Evolutionary conservation across 2,329 filamentous ascomycete genomes (phyloP), one percentile per base, ranked within the genome.

Genomic region (Botryotinia calthae): DNA sequence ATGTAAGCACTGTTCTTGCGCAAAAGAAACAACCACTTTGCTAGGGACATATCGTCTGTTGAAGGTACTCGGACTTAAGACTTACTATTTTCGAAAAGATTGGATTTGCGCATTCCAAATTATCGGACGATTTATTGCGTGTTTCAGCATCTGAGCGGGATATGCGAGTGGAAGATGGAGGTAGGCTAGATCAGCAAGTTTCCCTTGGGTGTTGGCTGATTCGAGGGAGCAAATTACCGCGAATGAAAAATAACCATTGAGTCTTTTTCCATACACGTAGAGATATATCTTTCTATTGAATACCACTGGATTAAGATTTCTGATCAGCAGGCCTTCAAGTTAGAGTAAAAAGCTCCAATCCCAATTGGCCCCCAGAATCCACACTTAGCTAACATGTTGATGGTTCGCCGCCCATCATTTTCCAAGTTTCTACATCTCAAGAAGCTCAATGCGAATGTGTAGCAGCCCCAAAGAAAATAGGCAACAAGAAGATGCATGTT

Each of bases 121-220:
- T 16, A 1, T n/a, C 16, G 12, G 5, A 4, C 12, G 12, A n/a
- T 51, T 1, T 1, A n/a, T 14, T n/a, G 10, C 14, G 12, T n/a
- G 2, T 1, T 16, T 7, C 12, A 0, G 5, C 12, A 51, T 14
- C 5, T n/a, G 0, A 2, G 25, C 5, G 14, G 25, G 2, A 16
- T n/a, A n/a, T n/a, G 12, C 10, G 5, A 51, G 48, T 16, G 48
- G 1, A n/a, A 51, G 25, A 51, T 51, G 12, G 48, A 51, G 10
- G 25, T 12, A 2, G 4, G 5, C 48, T 51, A n/a, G 5, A 16
- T 51, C 10, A 51, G 25, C 25, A 16, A 22, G 10, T 16, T n/a
- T 16, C n/a, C 40, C 14, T 12, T 51, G 4, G 12, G 14, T 2
- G 12, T 51, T 16, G 12, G 25, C 25, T 4, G 25, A n/a, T n/a